A percentile compares a stretch with the other conserved stretches of the same genome.
These are phyloP conservation scores for Kuraishia capsulata DNA, from an alignment of 805 yeast species.

Conservation along the genomic window DNA sequence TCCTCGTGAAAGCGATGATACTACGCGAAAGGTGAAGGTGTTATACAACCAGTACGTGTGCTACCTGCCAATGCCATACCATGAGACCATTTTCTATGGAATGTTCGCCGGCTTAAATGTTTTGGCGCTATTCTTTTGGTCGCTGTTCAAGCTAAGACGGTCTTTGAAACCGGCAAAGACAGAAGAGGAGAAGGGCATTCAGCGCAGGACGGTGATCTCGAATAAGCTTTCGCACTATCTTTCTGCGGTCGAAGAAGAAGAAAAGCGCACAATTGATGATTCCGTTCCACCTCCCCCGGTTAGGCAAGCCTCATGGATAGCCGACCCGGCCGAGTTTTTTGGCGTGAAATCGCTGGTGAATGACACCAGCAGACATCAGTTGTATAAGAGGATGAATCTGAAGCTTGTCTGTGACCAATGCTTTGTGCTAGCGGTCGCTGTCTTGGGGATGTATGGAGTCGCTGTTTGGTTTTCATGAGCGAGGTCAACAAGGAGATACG, in stretches of 20 bases:
- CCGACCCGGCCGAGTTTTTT: too few relatives aligned
- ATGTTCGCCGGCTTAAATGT: constrained; percentile 21
- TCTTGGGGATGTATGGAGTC: not conserved
- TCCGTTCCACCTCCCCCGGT: not conserved
- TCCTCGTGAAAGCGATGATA: constrained; percentile 28
- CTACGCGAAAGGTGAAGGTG: constrained; percentile 25
- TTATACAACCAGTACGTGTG: constrained; percentile 31
- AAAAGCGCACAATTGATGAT: not conserved
- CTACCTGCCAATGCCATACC: constrained; percentile 36
- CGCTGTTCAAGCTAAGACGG: not conserved
- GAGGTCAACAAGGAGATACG: too few relatives aligned
- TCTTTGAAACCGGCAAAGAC: not conserved
- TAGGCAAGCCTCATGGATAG: not conserved
- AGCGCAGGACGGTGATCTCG: not conserved
- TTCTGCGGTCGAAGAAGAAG: constrained; percentile 2
- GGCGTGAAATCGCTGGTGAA: not conserved
- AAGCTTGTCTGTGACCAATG: not conserved
- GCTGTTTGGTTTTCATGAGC: not conserved
- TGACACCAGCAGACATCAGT: not conserved
- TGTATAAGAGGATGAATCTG: not conserved
- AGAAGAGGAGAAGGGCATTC: not conserved
- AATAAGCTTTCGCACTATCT: constrained; percentile 1
- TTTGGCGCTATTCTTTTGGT: constrained; percentile 3
- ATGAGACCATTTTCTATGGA: constrained; percentile 28
- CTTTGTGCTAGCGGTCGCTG: not conserved